phyloP scores from a whole-genome alignment of 2,329 filamentous ascomycete genomes.

The Dothistroma septosporum region DNA sequence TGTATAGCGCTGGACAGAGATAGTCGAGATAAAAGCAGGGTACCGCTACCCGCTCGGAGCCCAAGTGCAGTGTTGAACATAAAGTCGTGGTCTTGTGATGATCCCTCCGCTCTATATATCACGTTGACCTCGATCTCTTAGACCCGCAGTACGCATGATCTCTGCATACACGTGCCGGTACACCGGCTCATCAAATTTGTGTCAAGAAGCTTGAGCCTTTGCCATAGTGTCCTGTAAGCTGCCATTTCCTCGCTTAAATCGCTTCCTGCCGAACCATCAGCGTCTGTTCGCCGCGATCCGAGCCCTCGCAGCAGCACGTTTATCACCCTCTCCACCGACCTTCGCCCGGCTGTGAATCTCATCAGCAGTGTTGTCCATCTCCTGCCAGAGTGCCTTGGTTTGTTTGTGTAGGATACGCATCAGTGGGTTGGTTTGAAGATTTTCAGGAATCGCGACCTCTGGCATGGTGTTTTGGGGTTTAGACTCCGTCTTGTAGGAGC shows the following conservation, averaged over 20 bases:
- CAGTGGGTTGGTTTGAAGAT: conserved; percentile 21
- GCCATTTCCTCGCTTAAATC: neutral
- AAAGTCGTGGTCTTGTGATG: neutral
- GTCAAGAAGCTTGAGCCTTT: neutral
- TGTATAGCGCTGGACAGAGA: neutral
- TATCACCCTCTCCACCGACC: neutral
- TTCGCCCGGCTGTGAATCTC: conserved; percentile 11
- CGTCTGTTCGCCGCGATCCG: neutral
- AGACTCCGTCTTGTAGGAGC: conserved; percentile 1
- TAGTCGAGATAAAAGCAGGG: neutral
- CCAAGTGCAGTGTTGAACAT: neutral
- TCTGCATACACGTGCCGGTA: neutral
- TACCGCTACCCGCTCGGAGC: neutral
- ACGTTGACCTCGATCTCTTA: neutral
- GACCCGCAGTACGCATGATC: neutral
- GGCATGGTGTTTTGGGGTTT: conserved; percentile 11
- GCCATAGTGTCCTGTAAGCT: neutral
- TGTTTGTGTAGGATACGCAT: conserved; percentile 24
- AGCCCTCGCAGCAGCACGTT: neutral
- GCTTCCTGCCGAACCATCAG: neutral
- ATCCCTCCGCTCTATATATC: too few species aligned
- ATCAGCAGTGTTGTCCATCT: conserved; percentile 27
- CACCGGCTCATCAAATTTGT: neutral
- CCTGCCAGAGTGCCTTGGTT: conserved; percentile 18
- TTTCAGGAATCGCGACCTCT: conserved; percentile 18